These are phyloP conservation scores for Moesziomyces parantarcticus DNA, from an alignment of 1,284 basidiomycete species.

Conservation along the genomic window DNA sequence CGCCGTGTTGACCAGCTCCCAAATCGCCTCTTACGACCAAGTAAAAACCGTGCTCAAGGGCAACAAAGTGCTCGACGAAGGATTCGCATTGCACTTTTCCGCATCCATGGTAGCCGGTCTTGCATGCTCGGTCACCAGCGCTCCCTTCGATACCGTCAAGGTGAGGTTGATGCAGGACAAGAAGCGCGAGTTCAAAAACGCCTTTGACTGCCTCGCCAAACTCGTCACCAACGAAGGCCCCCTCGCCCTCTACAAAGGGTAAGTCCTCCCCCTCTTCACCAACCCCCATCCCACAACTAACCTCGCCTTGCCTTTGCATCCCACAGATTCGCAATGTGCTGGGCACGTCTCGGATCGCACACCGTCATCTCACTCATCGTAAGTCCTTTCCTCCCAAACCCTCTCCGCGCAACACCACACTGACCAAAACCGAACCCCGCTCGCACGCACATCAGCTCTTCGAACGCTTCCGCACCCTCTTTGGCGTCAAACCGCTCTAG, in stretches of 20 bases:
- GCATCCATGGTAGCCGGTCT: constrained; percentile 56
- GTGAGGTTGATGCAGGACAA: constrained; percentile 56
- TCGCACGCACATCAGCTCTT: too few relatives aligned
- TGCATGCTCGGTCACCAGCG: constrained; percentile 45
- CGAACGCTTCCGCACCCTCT: constrained; percentile 49
- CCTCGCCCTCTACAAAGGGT: constrained; percentile 57
- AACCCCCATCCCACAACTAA: neutral
- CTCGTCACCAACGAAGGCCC: constrained; percentile 53
- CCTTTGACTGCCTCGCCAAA: constrained; percentile 45
- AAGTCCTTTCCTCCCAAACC: constrained; percentile 6
- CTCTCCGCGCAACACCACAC: neutral
- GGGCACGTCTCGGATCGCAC: constrained; percentile 54
- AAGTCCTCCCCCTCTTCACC: constrained; percentile 2
- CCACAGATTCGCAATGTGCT: constrained; percentile 55
- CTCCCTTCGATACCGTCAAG: constrained; percentile 58
- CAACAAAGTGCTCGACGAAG: constrained; percentile 34
- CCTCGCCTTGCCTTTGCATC: neutral
- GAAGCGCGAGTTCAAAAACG: constrained; percentile 31
- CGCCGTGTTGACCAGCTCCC: constrained; percentile 49
- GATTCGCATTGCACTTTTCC: constrained; percentile 45
- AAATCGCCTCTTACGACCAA: constrained; percentile 57
- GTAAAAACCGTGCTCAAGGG: constrained; percentile 46
- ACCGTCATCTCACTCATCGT: constrained; percentile 56
- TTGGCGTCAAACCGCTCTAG: constrained; percentile 57
- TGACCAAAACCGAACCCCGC: neutral